Conservation (phyloP, 805 yeast genomes). For the Priceomyces medius region DNA sequence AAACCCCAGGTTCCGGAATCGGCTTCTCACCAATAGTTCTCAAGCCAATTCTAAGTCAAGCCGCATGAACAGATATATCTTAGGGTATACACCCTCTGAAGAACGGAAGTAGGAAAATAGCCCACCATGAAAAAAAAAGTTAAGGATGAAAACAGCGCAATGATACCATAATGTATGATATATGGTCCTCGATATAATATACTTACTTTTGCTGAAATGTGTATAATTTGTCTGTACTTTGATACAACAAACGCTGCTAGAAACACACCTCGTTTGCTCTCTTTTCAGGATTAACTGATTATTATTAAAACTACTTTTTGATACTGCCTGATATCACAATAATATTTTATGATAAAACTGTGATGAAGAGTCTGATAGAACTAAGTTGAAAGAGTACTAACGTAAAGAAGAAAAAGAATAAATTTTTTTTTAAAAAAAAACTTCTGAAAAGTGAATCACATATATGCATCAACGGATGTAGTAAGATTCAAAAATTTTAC, state of each 20-base stretch:
- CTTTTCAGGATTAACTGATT: neutral
- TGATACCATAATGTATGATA: too few species aligned
- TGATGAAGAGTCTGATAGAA: neutral
- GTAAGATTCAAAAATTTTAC: neutral
- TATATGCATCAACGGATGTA: too few species aligned
- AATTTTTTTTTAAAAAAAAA: neutral
- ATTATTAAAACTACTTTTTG: neutral
- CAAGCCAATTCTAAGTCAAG: slow-evolving; percentile 1
- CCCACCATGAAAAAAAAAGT: too few species aligned
- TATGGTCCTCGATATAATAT: neutral
- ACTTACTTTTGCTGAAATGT: neutral
- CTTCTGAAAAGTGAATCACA: too few species aligned
- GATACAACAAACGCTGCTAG: neutral
- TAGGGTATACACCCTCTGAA: neutral
- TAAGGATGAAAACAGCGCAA: too few species aligned
- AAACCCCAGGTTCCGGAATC: neutral
- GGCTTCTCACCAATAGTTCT: neutral
- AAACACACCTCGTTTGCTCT: slow-evolving; percentile 1
- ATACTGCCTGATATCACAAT: neutral
- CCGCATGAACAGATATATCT: neutral
- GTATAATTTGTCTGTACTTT: neutral
- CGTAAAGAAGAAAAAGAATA: neutral
- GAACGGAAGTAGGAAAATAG: neutral
- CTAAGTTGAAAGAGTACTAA: neutral
- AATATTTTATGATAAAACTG: too few species aligned